Percentiles rank a stretch among this genome's conserved stretches.
Conservation (phyloP, 129 eudicot species). For the Tanacetum coccineum region DNA sequence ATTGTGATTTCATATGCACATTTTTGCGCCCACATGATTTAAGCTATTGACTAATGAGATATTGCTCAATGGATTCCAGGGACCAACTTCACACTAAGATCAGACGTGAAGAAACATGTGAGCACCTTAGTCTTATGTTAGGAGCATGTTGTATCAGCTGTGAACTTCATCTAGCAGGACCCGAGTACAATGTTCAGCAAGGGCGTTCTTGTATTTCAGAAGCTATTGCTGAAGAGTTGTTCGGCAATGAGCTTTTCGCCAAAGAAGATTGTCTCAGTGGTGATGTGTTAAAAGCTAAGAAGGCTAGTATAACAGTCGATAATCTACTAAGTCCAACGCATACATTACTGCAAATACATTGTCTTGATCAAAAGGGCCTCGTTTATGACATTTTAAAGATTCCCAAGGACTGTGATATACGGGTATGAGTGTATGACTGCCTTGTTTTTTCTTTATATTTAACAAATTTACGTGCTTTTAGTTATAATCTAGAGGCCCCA, state of each 20-base stretch:
- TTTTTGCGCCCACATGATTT: too few species aligned
- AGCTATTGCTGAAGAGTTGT: constrained; percentile 53
- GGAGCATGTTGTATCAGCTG: constrained; percentile 79
- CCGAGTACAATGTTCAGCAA: constrained; percentile 53
- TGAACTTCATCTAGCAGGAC: constrained; percentile 79
- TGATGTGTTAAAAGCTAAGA: constrained; percentile 40
- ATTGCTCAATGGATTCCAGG: constrained; percentile 38
- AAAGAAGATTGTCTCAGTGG: constrained; percentile 31
- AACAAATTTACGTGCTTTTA: not conserved
- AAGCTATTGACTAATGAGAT: not conserved
- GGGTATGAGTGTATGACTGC: constrained; percentile 20
- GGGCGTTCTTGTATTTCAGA: constrained; percentile 52
- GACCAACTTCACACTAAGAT: constrained; percentile 56
- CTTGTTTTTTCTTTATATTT: constrained; percentile 11
- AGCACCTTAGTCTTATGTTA: constrained; percentile 37
- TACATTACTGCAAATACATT: constrained; percentile 45
- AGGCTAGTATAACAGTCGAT: constrained; percentile 57
- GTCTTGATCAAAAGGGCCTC: constrained; percentile 12
- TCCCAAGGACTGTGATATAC: constrained; percentile 8
- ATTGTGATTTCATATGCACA: too few species aligned
- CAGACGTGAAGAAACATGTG: constrained; percentile 58
- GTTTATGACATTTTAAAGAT: constrained; percentile 9
- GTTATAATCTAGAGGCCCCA: too few species aligned
- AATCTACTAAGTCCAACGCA: constrained; percentile 30
- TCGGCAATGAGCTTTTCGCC: constrained; percentile 41